Percentiles rank a stretch among this genome's conserved stretches.
phyloP scores from a whole-genome alignment of 768 basidiomycete genomes.

The Mycena metata region DNA sequence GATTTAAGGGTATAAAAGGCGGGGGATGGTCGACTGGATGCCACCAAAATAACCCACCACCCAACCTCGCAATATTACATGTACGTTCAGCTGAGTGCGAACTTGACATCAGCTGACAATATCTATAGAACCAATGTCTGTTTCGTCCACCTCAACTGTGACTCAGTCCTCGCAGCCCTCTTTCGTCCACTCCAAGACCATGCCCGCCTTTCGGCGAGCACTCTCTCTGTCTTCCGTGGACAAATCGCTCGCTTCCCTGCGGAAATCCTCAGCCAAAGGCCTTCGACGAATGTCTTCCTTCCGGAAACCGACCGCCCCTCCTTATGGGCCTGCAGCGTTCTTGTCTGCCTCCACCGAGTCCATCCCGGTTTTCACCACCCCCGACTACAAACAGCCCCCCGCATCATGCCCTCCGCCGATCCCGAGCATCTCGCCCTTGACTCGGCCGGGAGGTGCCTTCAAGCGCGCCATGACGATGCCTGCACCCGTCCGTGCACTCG shows the following conservation, averaged over 20 bases:
- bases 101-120: neutral
- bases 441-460: conserved; percentile 6
- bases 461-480: conserved; percentile 25
- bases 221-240: conserved; percentile 1
- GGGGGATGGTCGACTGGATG: neutral
- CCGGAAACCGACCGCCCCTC: neutral
- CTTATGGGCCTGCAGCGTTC: neutral
- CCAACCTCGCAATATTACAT: neutral
- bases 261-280: conserved; percentile 14
- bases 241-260: conserved; percentile 14
- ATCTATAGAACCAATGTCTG: neutral
- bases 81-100: neutral
- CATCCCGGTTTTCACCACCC: conserved; percentile 22
- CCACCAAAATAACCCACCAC: neutral
- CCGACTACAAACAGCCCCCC: conserved; percentile 17
- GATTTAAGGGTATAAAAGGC: conserved; percentile 27
- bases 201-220: conserved; percentile 22
- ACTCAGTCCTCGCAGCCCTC: conserved; percentile 12
- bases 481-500: conserved; percentile 13
- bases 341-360: conserved; percentile 16
- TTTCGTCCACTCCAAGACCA: conserved; percentile 13
- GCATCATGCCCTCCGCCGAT: neutral
- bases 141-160: neutral
- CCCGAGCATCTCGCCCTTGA: conserved; percentile 18
- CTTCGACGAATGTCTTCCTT: conserved; percentile 22